Evolutionary conservation across 768 basidiomycete genomes (phyloP).

Genomic region (Royoungia palumana): DNA sequence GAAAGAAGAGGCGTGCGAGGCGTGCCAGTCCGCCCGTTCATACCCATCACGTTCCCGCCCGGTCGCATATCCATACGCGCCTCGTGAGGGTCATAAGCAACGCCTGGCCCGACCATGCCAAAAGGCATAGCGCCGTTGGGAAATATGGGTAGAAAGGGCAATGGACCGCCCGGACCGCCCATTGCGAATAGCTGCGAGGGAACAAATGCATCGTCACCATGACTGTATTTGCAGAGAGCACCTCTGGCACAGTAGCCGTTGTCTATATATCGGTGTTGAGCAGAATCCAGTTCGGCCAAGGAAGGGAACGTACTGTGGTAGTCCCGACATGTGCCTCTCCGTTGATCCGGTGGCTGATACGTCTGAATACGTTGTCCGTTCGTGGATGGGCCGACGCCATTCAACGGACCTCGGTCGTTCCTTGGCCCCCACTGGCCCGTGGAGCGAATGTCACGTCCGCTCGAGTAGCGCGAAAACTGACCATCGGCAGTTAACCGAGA

Average conservation of each 20-base stretch:
- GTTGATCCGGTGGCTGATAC: slow-evolving; percentile 71
- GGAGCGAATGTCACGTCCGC: slow-evolving; percentile 39
- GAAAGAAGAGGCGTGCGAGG: slow-evolving; percentile 58
- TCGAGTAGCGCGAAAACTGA: slow-evolving; percentile 62
- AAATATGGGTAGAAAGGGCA: slow-evolving; percentile 76
- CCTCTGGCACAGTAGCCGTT: slow-evolving; percentile 90
- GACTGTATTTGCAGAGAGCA: slow-evolving; percentile 85
- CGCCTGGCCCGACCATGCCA: slow-evolving; percentile 43
- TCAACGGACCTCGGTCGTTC: slow-evolving; percentile 29
- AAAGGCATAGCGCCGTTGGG: slow-evolving; percentile 53
- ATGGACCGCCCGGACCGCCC: slow-evolving; percentile 37
- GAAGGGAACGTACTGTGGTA: slow-evolving; percentile 74
- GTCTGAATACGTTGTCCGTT: slow-evolving; percentile 52
- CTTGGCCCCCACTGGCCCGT: slow-evolving; percentile 42
- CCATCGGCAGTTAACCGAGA: slow-evolving; percentile 62
- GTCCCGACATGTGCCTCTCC: slow-evolving; percentile 81
- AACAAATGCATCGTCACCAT: slow-evolving; percentile 84
- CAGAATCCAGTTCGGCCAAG: slow-evolving; percentile 2
- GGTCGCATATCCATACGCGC: slow-evolving; percentile 78
- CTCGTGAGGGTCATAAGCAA: slow-evolving; percentile 75
- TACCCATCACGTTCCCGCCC: slow-evolving; percentile 29
- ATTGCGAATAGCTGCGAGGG: slow-evolving; percentile 66
- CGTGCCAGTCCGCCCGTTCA: slow-evolving; percentile 34
- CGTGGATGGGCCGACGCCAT: slow-evolving; percentile 25
- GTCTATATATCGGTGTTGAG: slow-evolving; percentile 46